These are phyloP conservation scores for Cercospora zeae-maydis DNA, from an alignment of 2,329 filamentous ascomycete species.

Conservation along the genomic window DNA sequence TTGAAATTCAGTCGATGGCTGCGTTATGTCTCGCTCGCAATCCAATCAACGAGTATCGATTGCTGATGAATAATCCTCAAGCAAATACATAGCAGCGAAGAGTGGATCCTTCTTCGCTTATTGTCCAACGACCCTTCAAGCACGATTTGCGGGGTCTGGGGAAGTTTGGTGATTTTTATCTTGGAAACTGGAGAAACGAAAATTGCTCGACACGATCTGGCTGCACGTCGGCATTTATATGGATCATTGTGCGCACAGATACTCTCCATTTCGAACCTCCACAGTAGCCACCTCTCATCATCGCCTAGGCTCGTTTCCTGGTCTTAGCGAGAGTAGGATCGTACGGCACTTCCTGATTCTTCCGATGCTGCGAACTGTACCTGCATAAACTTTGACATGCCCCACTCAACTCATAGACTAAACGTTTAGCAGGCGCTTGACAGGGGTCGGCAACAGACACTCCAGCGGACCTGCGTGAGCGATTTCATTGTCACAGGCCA, in stretches of 20 bases:
- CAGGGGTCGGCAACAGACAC: background rate
- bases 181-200: constrained; percentile 1
- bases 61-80: background rate
- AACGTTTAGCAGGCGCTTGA: background rate
- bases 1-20: background rate
- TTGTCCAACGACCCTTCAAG: background rate
- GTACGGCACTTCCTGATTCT: constrained; percentile 11
- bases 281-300: background rate
- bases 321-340: constrained; percentile 6
- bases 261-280: background rate
- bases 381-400: constrained; percentile 11
- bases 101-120: background rate
- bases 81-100: background rate
- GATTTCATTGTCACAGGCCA: background rate
- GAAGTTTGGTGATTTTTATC: background rate
- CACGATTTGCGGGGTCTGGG: constrained; percentile 10
- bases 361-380: constrained; percentile 3
- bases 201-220: background rate
- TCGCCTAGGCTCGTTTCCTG: constrained; percentile 1
- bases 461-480: background rate
- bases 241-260: background rate
- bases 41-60: background rate
- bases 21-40: background rate
- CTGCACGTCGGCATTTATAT: constrained; percentile 2
- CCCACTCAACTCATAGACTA: constrained; percentile 7